Base-by-base conservation (phyloP, 192 early-diverging fungal genomes). In the Jimgerdemannia flammicorona region DNA sequence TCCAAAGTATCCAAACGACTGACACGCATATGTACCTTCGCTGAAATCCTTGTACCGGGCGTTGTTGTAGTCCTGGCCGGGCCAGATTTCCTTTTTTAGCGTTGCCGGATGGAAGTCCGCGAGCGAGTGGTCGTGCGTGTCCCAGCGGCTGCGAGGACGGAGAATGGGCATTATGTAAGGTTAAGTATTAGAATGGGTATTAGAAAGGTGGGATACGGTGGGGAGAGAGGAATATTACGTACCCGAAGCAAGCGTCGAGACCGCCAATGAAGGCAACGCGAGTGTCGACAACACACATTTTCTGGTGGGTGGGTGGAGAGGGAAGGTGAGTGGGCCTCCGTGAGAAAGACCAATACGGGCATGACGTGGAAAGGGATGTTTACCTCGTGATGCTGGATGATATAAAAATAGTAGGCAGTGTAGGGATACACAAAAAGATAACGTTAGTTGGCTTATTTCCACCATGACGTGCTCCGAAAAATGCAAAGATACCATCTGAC, bases 241-340 rank as follows among this genome's bases (percentile, higher is more conserved):
- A 83, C 81, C 95, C 95, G 83, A 91, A 93, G 82, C 94, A 95
- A 54, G 94, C 80, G 79, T 96, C 95, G 42, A 96, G 87, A 7
- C 95, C 95, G 74, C 95, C 95, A 44, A 96, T 86, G 72, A 95
- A 96, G 4, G 92, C 93, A 80, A 95, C 90, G 44, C 87, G 89
- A 74, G 92, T 90, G 80, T 96, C 95, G 19, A 68, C 67, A 10
- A 68, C 2, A 19, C 67, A 68, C 8, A 68, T 68, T 68, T 68
- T 68, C 67, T 68, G 67, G 67, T 68, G 40, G 29, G 6, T 68
- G 0, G 67, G 19, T 9, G 19, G 40, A 29, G 29, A 29, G 29
- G 29, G 29, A 29, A 29, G 29, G 29, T 29, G 29, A 29, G 29
- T 29, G 29, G 29, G 29, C 29, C 9, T 10, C 67, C 67, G 29